Conservation (phyloP, 2,329 filamentous ascomycete genomes). For the Botryotinia calthae region DNA sequence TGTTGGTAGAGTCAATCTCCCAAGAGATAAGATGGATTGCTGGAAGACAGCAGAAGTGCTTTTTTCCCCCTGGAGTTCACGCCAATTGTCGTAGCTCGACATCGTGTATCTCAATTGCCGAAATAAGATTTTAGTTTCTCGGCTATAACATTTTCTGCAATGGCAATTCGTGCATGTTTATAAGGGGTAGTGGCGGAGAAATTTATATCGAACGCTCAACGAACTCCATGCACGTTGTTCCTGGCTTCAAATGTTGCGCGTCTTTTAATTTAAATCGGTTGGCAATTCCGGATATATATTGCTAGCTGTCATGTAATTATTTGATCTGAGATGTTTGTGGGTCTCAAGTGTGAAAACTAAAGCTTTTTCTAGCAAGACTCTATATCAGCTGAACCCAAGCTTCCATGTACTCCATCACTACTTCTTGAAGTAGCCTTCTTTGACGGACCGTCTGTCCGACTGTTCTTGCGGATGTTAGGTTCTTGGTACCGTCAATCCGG, state of each 20-base stretch:
- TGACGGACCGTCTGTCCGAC: conserved; percentile 10
- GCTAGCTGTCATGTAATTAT: neutral
- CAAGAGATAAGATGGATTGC: neutral
- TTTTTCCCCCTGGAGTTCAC: neutral
- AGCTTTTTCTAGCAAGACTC: neutral
- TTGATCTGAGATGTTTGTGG: neutral
- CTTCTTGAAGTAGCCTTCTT: neutral
- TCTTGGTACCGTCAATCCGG: conserved; percentile 10
- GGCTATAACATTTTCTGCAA: neutral
- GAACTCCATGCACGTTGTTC: neutral
- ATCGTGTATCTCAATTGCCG: neutral
- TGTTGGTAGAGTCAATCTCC: neutral
- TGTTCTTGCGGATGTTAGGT: conserved; percentile 4
- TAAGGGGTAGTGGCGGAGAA: neutral
- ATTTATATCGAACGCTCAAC: neutral
- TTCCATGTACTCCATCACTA: neutral
- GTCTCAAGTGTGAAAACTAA: neutral
- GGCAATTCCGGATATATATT: neutral
- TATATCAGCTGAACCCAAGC: neutral
- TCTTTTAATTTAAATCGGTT: conserved; percentile 5
- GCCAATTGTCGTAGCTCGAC: neutral
- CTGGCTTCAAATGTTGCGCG: neutral
- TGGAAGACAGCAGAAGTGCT: neutral
- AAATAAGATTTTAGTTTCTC: neutral
- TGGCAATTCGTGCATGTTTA: neutral